A percentile compares a stretch with the other conserved stretches of the same genome.
Evolutionary conservation across 306 rosid genomes (phyloP).

Genomic region (Dryas drummondii): DNA sequence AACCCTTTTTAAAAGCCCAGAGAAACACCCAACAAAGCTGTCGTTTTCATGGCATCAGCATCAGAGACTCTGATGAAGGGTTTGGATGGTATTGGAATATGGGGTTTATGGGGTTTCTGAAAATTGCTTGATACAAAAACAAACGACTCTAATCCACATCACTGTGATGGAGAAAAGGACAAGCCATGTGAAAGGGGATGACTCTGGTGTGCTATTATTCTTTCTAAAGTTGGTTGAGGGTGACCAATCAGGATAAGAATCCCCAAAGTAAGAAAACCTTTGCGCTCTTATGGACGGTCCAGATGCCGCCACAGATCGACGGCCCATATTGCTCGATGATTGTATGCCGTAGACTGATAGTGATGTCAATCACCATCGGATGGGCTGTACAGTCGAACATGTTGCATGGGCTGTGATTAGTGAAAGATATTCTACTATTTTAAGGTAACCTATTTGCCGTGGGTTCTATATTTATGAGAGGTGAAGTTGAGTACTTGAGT

Average conservation of each 20-base stretch:
- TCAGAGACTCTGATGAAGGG: slow-evolving; percentile 56
- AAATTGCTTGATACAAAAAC: slow-evolving; percentile 26
- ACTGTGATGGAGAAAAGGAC: slow-evolving; percentile 43
- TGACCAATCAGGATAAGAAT: slow-evolving; percentile 24
- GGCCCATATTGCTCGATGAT: background rate
- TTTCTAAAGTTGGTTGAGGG: slow-evolving; percentile 19
- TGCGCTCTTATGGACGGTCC: background rate
- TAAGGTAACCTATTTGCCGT: too few species aligned
- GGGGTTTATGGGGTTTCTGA: slow-evolving; percentile 41
- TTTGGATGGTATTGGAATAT: slow-evolving; percentile 43
- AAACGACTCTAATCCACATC: slow-evolving; percentile 31
- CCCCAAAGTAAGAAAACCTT: slow-evolving; percentile 1
- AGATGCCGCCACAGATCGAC: background rate
- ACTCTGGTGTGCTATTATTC: slow-evolving; percentile 27
- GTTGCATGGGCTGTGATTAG: background rate
- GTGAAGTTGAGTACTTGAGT: too few species aligned
- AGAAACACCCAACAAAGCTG: slow-evolving; percentile 37
- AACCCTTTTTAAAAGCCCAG: slow-evolving; percentile 22
- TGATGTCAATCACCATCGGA: slow-evolving; percentile 4
- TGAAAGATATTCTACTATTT: too few species aligned
- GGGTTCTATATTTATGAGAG: too few species aligned
- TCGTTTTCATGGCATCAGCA: slow-evolving; percentile 51
- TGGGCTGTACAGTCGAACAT: slow-evolving; percentile 7
- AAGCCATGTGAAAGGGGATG: slow-evolving; percentile 46
- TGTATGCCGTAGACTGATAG: too few species aligned